A percentile compares a stretch with the other conserved stretches of the same genome.
These are phyloP conservation scores for Onygena corvina DNA, from an alignment of 2,329 filamentous ascomycete species.

Conservation along the genomic window DNA sequence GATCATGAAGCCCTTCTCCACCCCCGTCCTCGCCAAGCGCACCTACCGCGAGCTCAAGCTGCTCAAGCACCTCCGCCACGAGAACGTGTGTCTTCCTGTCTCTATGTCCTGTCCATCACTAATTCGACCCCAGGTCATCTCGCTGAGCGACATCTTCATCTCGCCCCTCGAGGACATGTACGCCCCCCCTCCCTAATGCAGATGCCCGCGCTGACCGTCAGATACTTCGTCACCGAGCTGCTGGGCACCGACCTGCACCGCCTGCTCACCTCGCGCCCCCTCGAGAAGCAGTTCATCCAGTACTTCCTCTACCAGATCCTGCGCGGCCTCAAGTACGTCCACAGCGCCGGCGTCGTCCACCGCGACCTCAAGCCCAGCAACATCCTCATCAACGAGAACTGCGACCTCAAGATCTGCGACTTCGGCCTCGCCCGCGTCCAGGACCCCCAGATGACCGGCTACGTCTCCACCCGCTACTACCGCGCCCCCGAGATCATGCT, in stretches of 20 bases:
- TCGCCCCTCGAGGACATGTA: slow-evolving; percentile 98
- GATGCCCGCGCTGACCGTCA: slow-evolving; percentile 27
- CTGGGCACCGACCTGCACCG: slow-evolving; percentile 93
- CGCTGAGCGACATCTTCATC: slow-evolving; percentile 98
- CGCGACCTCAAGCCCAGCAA: slow-evolving; percentile 97
- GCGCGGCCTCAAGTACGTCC: slow-evolving; percentile 97
- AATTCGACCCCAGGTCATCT: slow-evolving; percentile 63
- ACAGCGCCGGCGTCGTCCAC: slow-evolving; percentile 95
- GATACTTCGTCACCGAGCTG: slow-evolving; percentile 96
- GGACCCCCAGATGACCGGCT: slow-evolving; percentile 98
- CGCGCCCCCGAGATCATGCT: slow-evolving; percentile 99
- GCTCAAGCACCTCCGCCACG: slow-evolving; percentile 88
- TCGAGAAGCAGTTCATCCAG: slow-evolving; percentile 99
- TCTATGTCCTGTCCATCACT: background rate
- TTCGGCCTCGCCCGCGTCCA: slow-evolving; percentile 96
- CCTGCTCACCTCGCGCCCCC: slow-evolving; percentile 81
- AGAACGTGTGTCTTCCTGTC: slow-evolving; percentile 57
- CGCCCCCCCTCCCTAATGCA: slow-evolving; percentile 23
- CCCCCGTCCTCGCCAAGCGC: slow-evolving; percentile 92
- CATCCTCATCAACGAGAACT: slow-evolving; percentile 99
- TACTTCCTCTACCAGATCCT: slow-evolving; percentile 99
- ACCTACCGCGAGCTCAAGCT: slow-evolving; percentile 97
- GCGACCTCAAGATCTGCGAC: slow-evolving; percentile 98
- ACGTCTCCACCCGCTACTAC: slow-evolving; percentile 98
- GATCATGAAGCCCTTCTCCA: slow-evolving; percentile 99